These are phyloP conservation scores for Scleroderma citrinum DNA, from an alignment of 768 basidiomycete genomes.

Conservation along the genomic window DNA sequence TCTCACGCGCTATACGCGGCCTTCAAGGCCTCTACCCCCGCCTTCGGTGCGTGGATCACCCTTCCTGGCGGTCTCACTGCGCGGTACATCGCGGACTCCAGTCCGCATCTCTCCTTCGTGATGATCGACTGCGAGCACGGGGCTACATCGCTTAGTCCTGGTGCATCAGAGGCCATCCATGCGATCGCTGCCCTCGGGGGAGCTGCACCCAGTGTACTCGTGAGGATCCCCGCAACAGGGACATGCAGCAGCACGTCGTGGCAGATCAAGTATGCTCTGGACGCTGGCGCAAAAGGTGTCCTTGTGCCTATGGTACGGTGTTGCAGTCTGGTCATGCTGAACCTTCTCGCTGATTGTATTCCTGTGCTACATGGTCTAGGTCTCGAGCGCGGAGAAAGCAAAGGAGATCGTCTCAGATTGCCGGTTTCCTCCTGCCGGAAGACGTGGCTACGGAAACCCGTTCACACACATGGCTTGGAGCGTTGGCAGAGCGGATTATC, in stretches of 20 bases:
- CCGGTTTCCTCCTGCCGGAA: conserved; percentile 56
- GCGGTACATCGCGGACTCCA: conserved; percentile 51
- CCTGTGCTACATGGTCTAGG: conserved; percentile 26
- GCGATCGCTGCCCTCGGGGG: conserved; percentile 45
- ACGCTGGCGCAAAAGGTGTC: conserved; percentile 60
- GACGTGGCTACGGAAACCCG: conserved; percentile 60
- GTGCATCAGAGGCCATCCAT: conserved; percentile 49
- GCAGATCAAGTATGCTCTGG: conserved; percentile 70
- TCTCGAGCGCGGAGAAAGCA: conserved; percentile 54
- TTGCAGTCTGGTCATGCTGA: background rate
- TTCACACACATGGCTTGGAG: conserved; percentile 58
- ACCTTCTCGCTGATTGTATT: background rate
- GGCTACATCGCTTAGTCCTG: conserved; percentile 47
- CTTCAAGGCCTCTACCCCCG: conserved; percentile 51
- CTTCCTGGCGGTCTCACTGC: conserved; percentile 54
- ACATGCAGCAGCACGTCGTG: conserved; percentile 49
- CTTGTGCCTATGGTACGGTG: conserved; percentile 59
- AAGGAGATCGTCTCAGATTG: conserved; percentile 49
- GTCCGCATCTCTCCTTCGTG: conserved; percentile 55
- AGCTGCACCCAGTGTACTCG: conserved; percentile 46
- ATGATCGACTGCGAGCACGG: conserved; percentile 68
- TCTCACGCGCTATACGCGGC: conserved; percentile 48
- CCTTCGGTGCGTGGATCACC: conserved; percentile 65
- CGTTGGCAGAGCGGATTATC: conserved; percentile 44
- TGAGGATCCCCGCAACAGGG: conserved; percentile 62